Conservation (phyloP, 2,329 filamentous ascomycete species). For the Pestalotiopsis sp. region DNA sequence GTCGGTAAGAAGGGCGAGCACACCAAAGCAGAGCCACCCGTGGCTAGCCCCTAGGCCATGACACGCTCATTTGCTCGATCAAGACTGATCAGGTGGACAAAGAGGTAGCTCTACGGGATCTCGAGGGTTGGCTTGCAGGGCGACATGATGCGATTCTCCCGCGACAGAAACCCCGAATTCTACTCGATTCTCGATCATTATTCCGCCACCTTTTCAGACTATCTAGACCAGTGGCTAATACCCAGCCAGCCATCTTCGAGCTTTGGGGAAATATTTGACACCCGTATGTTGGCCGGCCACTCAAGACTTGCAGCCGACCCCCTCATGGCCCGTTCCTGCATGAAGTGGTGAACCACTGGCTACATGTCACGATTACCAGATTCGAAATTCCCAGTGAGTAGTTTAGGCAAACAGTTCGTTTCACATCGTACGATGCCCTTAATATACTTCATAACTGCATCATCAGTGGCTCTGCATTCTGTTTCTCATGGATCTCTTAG, state of each 20-base stretch:
- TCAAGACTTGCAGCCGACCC: background rate
- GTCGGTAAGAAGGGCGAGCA: background rate
- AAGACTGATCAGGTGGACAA: background rate
- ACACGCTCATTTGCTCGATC: background rate
- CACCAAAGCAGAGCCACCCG: background rate
- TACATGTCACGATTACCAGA: background rate
- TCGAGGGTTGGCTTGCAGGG: background rate
- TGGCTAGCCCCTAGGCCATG: background rate
- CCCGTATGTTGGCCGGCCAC: background rate
- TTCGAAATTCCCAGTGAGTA: background rate
- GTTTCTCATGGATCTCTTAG: background rate
- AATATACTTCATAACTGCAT: constrained; percentile 1
- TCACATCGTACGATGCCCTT: constrained; percentile 3
- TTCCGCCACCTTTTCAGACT: background rate
- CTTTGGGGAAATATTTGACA: background rate
- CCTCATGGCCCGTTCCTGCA: constrained; percentile 4
- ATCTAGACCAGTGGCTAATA: constrained; percentile 2
- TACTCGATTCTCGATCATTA: background rate
- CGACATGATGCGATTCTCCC: background rate
- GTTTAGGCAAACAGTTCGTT: background rate
- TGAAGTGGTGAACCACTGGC: constrained; percentile 1
- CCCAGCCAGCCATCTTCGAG: constrained; percentile 9
- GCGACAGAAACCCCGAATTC: background rate
- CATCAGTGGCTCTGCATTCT: background rate
- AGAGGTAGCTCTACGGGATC: background rate